These are phyloP conservation scores for Amesomyces nigricolor DNA, from an alignment of 2,329 filamentous ascomycete species.

Conservation along the genomic window DNA sequence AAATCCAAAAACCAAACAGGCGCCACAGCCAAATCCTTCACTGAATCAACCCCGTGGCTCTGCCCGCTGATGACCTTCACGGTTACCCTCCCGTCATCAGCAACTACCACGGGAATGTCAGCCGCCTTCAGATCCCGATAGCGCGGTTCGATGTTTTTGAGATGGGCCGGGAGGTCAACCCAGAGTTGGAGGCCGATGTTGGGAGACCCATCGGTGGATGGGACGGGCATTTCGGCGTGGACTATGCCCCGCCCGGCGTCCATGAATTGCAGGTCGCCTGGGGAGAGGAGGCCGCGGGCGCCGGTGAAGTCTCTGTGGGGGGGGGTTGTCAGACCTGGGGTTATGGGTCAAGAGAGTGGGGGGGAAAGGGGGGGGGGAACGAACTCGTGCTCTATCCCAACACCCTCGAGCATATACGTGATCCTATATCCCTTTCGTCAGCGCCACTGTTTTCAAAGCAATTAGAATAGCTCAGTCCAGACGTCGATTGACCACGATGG, in stretches of 20 bases:
- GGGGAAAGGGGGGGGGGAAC: too few relatives aligned
- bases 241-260: slow-evolving; percentile 87
- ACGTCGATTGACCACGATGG: too few relatives aligned
- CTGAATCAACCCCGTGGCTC: slow-evolving; percentile 72
- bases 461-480: too few relatives aligned
- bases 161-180: slow-evolving; percentile 78
- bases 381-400: slow-evolving; percentile 72
- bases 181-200: slow-evolving; percentile 91
- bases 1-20: slow-evolving; percentile 95
- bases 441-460: too few relatives aligned
- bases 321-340: too few relatives aligned
- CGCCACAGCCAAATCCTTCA: slow-evolving; percentile 89
- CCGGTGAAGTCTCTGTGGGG: slow-evolving; percentile 65
- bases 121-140: slow-evolving; percentile 76
- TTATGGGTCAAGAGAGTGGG: too few relatives aligned
- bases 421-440: slow-evolving; percentile 39
- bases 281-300: slow-evolving; percentile 72
- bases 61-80: slow-evolving; percentile 90
- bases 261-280: slow-evolving; percentile 97
- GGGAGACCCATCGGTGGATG: slow-evolving; percentile 60
- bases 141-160: slow-evolving; percentile 85
- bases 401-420: slow-evolving; percentile 78
- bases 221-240: slow-evolving; percentile 89
- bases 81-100: slow-evolving; percentile 66
- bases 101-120: slow-evolving; percentile 72